These are phyloP conservation scores for Alternaria alternata DNA, from an alignment of 2,329 filamentous ascomycete genomes.

Conservation along the genomic window DNA sequence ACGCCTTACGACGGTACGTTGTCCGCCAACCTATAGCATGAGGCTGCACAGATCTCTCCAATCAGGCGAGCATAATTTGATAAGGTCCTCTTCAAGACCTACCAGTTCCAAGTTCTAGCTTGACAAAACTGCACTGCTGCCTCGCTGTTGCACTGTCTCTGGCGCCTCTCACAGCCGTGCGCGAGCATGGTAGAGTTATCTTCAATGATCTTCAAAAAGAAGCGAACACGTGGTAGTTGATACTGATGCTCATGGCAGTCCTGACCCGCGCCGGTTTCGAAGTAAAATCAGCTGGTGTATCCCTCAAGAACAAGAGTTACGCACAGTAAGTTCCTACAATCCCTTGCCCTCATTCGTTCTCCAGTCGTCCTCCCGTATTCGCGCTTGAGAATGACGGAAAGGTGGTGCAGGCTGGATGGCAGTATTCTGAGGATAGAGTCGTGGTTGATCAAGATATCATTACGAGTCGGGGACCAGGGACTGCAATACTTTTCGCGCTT, in stretches of 20 bases:
- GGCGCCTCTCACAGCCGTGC: neutral
- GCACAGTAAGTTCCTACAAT: conserved; percentile 37
- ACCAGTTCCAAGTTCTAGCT: too few relatives aligned
- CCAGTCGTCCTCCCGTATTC: neutral
- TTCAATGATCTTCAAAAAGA: too few relatives aligned
- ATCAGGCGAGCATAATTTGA: neutral
- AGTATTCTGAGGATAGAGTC: conserved; percentile 48
- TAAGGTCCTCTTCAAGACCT: too few relatives aligned
- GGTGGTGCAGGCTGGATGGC: conserved; percentile 43
- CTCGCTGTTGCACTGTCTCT: too few relatives aligned
- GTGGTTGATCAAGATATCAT: conserved; percentile 48
- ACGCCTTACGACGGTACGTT: conserved; percentile 51
- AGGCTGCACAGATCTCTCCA: neutral
- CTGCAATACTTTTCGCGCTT: conserved; percentile 50
- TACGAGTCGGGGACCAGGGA: conserved; percentile 51
- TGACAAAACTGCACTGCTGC: too few relatives aligned
- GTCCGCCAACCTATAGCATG: neutral
- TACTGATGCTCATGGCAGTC: conserved; percentile 28
- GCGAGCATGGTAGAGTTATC: too few relatives aligned
- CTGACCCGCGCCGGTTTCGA: conserved; percentile 50
- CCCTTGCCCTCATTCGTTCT: neutral
- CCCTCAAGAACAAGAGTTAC: conserved; percentile 41
- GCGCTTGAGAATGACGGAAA: neutral
- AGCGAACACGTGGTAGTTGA: neutral
- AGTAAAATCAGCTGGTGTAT: conserved; percentile 47